Evolutionary conservation across 2,329 filamentous ascomycete genomes (phyloP), one percentile per base, ranked within the genome.

Genomic region (Penicillium polonicum): DNA sequence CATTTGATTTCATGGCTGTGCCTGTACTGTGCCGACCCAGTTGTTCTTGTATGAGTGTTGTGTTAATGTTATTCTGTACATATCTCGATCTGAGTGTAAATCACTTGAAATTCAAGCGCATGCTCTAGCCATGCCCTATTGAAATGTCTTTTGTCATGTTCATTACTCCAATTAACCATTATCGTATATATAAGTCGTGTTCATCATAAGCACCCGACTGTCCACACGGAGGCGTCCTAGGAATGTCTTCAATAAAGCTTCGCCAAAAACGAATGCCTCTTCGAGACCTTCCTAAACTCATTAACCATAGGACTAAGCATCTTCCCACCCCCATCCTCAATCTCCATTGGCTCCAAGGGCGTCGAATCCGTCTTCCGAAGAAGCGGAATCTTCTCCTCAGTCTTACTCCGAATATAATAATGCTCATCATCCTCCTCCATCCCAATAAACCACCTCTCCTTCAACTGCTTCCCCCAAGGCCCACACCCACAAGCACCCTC

Each of bases 401-500:
- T 62, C 49, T 71, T 72, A 6, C 68, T 65, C 4, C 65, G 67
- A 44, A 85, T 80, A 60, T 78, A 85, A 52, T 83, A 77, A 65
- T 86, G 83, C 36, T 79, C 79, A 15, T 77, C 78, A 3, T 73
- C 70, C 49, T 78, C 76, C n/a, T 83, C 75, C 67, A 78, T 74
- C 8, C 71, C 67, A 21, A 81, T 74, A 58, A 72, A 72, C 74
- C 78, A 82, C 39, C 74, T 72, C 42, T 77, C 76, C 25, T 71
- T 72, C 42, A 83, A 78, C 58, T 85, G 79, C 15, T 75, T 70
- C 0, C 80, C 80, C 17, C 76, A 73, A 0, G 84, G 84, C 0
- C 84, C 85, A 13, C 76, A 79, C 1, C 83, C 85, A 65, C 84
- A 86, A 7, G 77, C 80, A 0, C 85, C 85, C 0, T 78, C 75